Conservation (phyloP, 176 grass and related monocot genomes). For the Poa pratensis region DNA sequence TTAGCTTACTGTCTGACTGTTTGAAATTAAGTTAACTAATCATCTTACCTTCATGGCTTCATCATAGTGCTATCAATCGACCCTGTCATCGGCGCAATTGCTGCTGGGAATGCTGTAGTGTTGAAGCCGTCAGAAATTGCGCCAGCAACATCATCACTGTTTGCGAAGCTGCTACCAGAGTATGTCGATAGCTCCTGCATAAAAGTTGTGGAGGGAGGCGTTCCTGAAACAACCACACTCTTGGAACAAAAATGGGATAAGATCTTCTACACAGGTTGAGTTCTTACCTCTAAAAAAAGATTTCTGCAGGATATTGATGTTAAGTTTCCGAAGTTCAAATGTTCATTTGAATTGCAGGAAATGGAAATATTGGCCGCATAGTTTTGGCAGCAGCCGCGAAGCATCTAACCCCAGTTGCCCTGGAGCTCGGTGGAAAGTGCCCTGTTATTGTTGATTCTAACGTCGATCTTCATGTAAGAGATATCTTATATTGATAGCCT, state of each 20-base stretch:
- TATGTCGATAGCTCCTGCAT: constrained; percentile 87
- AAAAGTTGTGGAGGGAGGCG: constrained; percentile 82
- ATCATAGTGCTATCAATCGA: constrained; percentile 80
- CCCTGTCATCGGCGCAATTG: constrained; percentile 87
- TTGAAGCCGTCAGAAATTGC: constrained; percentile 94
- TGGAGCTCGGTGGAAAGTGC: constrained; percentile 97
- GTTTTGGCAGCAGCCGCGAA: constrained; percentile 87
- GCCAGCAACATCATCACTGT: constrained; percentile 71
- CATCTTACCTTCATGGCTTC: neutral
- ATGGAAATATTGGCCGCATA: constrained; percentile 66
- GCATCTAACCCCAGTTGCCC: constrained; percentile 85
- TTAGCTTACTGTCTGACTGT: neutral
- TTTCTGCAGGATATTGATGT: constrained; percentile 1
- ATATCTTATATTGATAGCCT: neutral
- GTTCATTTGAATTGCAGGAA: constrained; percentile 54
- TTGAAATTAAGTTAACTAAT: neutral
- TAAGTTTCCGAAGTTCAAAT: constrained; percentile 1
- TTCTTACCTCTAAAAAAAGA: constrained; percentile 17
- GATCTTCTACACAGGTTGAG: constrained; percentile 92
- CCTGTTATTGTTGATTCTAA: constrained; percentile 86
- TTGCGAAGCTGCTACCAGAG: constrained; percentile 77
- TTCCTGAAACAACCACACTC: constrained; percentile 69
- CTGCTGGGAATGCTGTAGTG: constrained; percentile 80
- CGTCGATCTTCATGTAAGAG: constrained; percentile 74
- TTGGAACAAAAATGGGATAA: constrained; percentile 95